Base-by-base conservation (phyloP, 176 grass and related monocot species). In the Hyparrhenia diplandra region DNA sequence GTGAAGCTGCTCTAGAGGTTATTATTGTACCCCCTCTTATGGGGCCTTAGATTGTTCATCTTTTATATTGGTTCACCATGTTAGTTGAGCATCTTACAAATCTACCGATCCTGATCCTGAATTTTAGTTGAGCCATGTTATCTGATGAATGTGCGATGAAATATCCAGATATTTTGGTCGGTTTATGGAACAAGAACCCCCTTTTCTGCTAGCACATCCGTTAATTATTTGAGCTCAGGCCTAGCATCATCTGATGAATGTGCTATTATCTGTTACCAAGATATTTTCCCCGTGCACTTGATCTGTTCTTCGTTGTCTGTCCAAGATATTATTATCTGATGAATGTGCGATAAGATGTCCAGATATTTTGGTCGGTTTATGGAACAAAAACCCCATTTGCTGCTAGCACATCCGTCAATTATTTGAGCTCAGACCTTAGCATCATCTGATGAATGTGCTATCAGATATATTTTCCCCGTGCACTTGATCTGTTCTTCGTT, bases 31-130 rank as follows among this genome's bases (percentile, higher is more conserved):
- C 37, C 37, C 5, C 42, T 76, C 11, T 82, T 58, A 67, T 82
- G 78, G 87, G 72, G n/a, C 83, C 87, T 76, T 32, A 74, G 78
- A 78, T 85, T 43, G 78, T 85, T 85, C 45, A 77, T 78, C 66
- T 55, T 82, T 67, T n/a, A n/a, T 35, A 65, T 76, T 85, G 45
- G 57, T 82, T 69, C 47, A 35, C 78, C 72, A 85, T 76, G 78
- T 77, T 85, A 67, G 83, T 39, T 60, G 83, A 58, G 17, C 36
- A 64, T 82, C 78, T 55, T 45, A 55, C 54, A 76, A 81, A 64
- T 81, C 46, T 46, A 30, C 43, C n/a, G 52, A 46, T 64, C 65
- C 35, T 70, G 63, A 46, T 64, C 55, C 64, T 81, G 35, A n/a
- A n/a, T n/a, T n/a, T n/a, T n/a, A n/a, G n/a, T n/a, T n/a, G n/a